These are phyloP conservation scores for Haplosporangium sp. DNA, from an alignment of 371 early-diverging fungal genomes.

Conservation along the genomic window DNA sequence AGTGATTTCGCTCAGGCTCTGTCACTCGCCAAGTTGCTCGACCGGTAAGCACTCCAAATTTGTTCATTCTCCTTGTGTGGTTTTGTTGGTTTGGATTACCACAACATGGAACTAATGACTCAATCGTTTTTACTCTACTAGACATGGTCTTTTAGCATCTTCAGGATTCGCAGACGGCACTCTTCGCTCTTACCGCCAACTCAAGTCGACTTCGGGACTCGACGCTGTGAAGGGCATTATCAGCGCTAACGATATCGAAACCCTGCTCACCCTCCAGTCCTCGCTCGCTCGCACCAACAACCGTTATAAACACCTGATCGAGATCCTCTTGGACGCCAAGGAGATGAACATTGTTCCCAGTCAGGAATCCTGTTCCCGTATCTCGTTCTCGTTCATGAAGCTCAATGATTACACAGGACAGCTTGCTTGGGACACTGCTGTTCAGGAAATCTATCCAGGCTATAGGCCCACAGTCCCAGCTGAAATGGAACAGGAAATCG, in stretches of 20 bases:
- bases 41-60: slow-evolving; percentile 17
- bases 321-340: slow-evolving; percentile 46
- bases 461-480: slow-evolving; percentile 23
- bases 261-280: slow-evolving; percentile 32
- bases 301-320: slow-evolving; percentile 46
- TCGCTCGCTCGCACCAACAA: slow-evolving; percentile 18
- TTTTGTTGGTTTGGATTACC: too few species aligned
- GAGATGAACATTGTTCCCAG: slow-evolving; percentile 43
- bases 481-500: neutral
- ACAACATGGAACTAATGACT: neutral
- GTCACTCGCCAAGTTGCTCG: slow-evolving; percentile 46
- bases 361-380: slow-evolving; percentile 27
- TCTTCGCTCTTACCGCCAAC: slow-evolving; percentile 23
- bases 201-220: slow-evolving; percentile 33
- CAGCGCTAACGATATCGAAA: slow-evolving; percentile 26
- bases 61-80: too few species aligned
- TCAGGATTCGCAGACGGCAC: neutral
- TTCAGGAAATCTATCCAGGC: slow-evolving; percentile 51
- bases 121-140: neutral
- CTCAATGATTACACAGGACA: slow-evolving; percentile 39
- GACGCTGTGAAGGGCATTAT: slow-evolving; percentile 14
- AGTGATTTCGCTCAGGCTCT: slow-evolving; percentile 51
- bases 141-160: slow-evolving; percentile 28
- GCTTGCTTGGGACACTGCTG: slow-evolving; percentile 50
- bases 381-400: slow-evolving; percentile 34